Conservation (phyloP, 768 basidiomycete species). For the Dentipellis fragilis region DNA sequence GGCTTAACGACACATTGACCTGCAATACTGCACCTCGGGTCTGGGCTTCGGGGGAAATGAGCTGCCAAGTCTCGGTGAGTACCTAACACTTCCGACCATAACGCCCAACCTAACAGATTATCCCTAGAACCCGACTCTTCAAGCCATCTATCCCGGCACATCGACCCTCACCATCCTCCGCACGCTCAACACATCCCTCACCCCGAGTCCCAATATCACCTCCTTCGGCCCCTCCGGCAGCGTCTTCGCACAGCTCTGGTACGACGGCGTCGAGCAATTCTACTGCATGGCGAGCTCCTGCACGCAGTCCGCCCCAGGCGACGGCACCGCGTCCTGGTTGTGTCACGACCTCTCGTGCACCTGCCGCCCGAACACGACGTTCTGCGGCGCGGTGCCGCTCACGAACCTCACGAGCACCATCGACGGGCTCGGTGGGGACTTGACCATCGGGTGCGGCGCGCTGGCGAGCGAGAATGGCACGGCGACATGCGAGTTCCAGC, state of each 20-base stretch:
- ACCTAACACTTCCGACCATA: neutral
- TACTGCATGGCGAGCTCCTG: constrained; percentile 70
- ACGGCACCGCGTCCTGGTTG: constrained; percentile 45
- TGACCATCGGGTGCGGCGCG: constrained; percentile 59
- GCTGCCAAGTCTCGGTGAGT: constrained; percentile 67
- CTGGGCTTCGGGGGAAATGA: constrained; percentile 74
- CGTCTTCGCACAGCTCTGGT: constrained; percentile 64
- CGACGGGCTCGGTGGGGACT: constrained; percentile 49
- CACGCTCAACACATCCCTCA: constrained; percentile 56
- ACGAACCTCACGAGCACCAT: constrained; percentile 52
- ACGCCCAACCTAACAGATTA: neutral
- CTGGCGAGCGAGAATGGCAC: constrained; percentile 29
- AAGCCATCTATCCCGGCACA: constrained; percentile 59
- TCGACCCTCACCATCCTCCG: constrained; percentile 75
- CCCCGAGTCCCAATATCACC: constrained; percentile 55
- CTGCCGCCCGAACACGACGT: constrained; percentile 58
- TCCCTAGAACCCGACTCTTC: constrained; percentile 72
- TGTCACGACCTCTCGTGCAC: constrained; percentile 69
- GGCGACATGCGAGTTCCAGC: constrained; percentile 69
- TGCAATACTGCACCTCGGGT: constrained; percentile 66
- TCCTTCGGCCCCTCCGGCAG: constrained; percentile 44
- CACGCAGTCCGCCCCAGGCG: constrained; percentile 38
- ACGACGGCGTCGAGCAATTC: constrained; percentile 82
- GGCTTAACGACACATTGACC: constrained; percentile 45
- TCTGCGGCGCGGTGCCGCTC: constrained; percentile 52